These are phyloP conservation scores for Zymoseptoria passerinii DNA, from an alignment of 2,329 filamentous ascomycete species.

Conservation along the genomic window DNA sequence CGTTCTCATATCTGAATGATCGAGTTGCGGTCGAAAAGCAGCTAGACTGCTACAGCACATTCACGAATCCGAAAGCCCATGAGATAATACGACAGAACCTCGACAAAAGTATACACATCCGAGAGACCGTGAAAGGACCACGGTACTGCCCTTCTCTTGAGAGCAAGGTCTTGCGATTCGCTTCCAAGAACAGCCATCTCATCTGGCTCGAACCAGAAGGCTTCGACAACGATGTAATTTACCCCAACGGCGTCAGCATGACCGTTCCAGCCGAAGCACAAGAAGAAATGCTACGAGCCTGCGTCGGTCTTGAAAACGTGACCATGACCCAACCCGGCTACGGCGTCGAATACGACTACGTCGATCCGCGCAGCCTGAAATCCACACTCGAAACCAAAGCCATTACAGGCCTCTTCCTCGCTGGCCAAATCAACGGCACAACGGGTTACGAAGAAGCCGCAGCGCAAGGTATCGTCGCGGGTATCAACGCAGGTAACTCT, in stretches of 20 bases:
- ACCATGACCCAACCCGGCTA: slow-evolving; percentile 92
- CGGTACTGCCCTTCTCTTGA: slow-evolving; percentile 94
- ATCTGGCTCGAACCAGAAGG: slow-evolving; percentile 98
- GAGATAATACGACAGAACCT: slow-evolving; percentile 78
- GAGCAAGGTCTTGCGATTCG: slow-evolving; percentile 84
- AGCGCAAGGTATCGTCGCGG: slow-evolving; percentile 83
- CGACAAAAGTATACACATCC: slow-evolving; percentile 93
- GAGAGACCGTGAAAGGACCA: slow-evolving; percentile 88
- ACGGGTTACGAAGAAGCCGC: slow-evolving; percentile 98
- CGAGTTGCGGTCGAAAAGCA: slow-evolving; percentile 71
- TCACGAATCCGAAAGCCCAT: slow-evolving; percentile 77
- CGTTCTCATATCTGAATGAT: slow-evolving; percentile 86
- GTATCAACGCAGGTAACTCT: slow-evolving; percentile 85
- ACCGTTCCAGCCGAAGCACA: slow-evolving; percentile 86
- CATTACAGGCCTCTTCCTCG: slow-evolving; percentile 80
- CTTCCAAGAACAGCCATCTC: slow-evolving; percentile 70
- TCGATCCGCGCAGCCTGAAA: slow-evolving; percentile 80
- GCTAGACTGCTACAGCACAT: slow-evolving; percentile 75
- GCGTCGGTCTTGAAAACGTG: slow-evolving; percentile 80
- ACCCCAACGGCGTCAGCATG: slow-evolving; percentile 96
- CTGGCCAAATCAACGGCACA: slow-evolving; percentile 95
- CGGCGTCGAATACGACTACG: slow-evolving; percentile 97
- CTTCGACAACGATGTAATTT: slow-evolving; percentile 80
- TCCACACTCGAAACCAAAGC: slow-evolving; percentile 91
- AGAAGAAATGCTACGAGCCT: slow-evolving; percentile 72